Conservation (phyloP, 768 basidiomycete genomes). For the Naganishia antarctica region DNA sequence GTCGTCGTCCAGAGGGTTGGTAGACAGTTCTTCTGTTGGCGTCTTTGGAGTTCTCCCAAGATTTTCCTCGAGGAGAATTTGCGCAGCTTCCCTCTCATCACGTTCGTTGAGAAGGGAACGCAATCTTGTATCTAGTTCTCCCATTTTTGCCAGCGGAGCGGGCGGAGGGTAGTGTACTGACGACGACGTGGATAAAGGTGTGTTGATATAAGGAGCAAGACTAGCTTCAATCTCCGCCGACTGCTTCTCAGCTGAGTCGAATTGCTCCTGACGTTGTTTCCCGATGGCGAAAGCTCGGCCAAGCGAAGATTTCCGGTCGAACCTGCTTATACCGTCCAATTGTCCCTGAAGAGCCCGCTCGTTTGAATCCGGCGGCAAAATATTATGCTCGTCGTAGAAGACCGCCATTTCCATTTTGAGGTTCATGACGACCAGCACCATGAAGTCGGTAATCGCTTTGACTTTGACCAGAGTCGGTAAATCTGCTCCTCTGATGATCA, state of each 20-base stretch:
- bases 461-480: slow-evolving; percentile 72
- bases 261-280: slow-evolving; percentile 8
- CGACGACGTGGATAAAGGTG: slow-evolving; percentile 89
- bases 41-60: slow-evolving; percentile 41
- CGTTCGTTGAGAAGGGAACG: slow-evolving; percentile 65
- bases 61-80: slow-evolving; percentile 63
- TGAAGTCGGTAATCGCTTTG: slow-evolving; percentile 87
- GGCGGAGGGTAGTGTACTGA: slow-evolving; percentile 89
- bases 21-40: neutral
- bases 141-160: slow-evolving; percentile 79
- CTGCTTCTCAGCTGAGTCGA: slow-evolving; percentile 14
- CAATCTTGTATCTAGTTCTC: slow-evolving; percentile 76
- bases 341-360: neutral
- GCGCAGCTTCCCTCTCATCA: slow-evolving; percentile 68
- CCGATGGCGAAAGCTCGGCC: slow-evolving; percentile 5
- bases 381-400: slow-evolving; percentile 50
- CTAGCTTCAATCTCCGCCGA: slow-evolving; percentile 29
- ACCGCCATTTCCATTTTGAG: slow-evolving; percentile 72
- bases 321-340: slow-evolving; percentile 31
- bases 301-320: neutral
- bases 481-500: slow-evolving; percentile 82
- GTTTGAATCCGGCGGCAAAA: slow-evolving; percentile 37
- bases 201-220: slow-evolving; percentile 74
- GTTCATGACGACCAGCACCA: slow-evolving; percentile 87
- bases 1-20: neutral